Evolutionary conservation across 1,139 yeast genomes (phyloP), one percentile per base, ranked within the genome.

Genomic region (Lodderomyces margitis): DNA sequence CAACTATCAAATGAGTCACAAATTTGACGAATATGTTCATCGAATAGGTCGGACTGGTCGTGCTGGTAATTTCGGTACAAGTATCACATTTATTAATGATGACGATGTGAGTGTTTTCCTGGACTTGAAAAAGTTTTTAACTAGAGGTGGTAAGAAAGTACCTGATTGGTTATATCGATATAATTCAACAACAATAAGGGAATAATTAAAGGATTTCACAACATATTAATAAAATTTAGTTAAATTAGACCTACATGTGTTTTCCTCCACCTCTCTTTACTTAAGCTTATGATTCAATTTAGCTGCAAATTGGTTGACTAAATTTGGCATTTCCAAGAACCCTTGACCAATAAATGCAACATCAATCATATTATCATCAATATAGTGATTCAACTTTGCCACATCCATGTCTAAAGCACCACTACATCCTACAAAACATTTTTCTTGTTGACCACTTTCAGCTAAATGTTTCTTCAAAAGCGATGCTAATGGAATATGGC

Each of bases 11-110:
- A 85, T 91, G 94, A 14, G 21, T 10, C 76, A 73, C 45, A 71
- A 73, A 35, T 78, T 88, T 39, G 96, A 89, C 47, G 91, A 86
- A 47, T 92, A 89, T 54, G 80, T 92, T 23, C 98, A 92, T 61
- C 74, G 98, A 56, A 86, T 92, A 42, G 98, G 98, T 40, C 81
- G 98, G 62, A 92, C 98, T 1, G 98, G 98, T 25, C 78, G 98
- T 58, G 97, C 97, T 0, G 98, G 97, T 1, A 79, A 78, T 39
- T 60, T 59, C 5, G 98, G 98, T 39, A 68, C 75, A 6, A 85
- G 96, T 11, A 68, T 81, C 21, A 83, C 97, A 0, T 86, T 87
- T 51, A 54, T 87, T 28, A 81, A 76, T 37, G 81, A 75, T 38
- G 75, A 75, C 17, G 92, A 87, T 54, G 58, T 64, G 2, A 79